These are phyloP conservation scores for Wolfiporia cocos DNA, from an alignment of 1,284 basidiomycete species.

Conservation along the genomic window DNA sequence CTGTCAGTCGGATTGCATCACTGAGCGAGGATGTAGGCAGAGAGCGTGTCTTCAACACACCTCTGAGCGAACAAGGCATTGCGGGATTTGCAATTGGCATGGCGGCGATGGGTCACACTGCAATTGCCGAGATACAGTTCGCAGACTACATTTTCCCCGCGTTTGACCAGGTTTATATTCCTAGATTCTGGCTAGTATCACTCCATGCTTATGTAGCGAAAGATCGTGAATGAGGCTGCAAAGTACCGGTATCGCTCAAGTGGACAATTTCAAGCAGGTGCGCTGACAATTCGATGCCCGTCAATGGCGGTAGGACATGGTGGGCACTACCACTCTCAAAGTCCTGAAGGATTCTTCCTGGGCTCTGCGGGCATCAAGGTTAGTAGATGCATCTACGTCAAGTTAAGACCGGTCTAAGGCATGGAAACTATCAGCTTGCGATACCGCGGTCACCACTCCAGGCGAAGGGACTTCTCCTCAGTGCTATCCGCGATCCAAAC, in stretches of 20 bases:
- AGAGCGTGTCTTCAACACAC: constrained; percentile 94
- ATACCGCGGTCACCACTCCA: constrained; percentile 92
- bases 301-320: constrained; percentile 92
- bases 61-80: constrained; percentile 91
- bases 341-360: constrained; percentile 92
- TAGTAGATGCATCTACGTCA: not conserved
- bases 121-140: constrained; percentile 92
- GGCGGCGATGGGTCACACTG: constrained; percentile 90
- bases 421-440: constrained; percentile 54
- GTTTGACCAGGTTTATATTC: constrained; percentile 72
- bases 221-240: constrained; percentile 95
- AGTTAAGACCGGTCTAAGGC: not conserved
- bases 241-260: constrained; percentile 90
- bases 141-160: constrained; percentile 87
- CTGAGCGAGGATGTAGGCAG: constrained; percentile 43
- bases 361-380: constrained; percentile 89
- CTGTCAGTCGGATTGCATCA: not conserved
- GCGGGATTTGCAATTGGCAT: constrained; percentile 92
- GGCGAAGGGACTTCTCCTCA: constrained; percentile 86
- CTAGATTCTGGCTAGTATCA: not conserved
- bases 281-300: constrained; percentile 83
- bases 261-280: constrained; percentile 79
- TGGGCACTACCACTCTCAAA: constrained; percentile 91
- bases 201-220: constrained; percentile 3
- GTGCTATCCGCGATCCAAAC: constrained; percentile 86